These are phyloP conservation scores for Calycina herbarum DNA, from an alignment of 2,329 filamentous ascomycete species.

Conservation along the genomic window DNA sequence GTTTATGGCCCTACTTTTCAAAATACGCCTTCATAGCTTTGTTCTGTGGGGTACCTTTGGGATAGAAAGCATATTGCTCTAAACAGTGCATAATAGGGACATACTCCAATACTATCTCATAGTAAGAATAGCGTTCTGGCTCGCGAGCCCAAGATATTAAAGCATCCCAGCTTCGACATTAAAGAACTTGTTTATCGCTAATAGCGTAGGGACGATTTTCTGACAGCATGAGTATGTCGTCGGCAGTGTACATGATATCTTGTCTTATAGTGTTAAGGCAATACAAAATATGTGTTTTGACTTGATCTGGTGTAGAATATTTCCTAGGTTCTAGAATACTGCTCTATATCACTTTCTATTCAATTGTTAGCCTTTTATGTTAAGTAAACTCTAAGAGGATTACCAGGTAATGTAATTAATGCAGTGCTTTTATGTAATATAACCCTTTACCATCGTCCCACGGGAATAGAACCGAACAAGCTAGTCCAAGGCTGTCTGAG, in stretches of 20 bases:
- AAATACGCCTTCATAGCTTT: neutral
- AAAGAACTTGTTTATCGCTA: neutral
- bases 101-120: neutral
- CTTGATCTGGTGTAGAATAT: neutral
- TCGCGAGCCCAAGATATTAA: neutral
- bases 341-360: neutral
- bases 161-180: neutral
- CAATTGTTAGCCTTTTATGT: neutral
- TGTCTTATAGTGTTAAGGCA: neutral
- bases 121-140: neutral
- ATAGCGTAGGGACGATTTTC: neutral
- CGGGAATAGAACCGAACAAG: neutral
- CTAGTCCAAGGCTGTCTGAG: neutral
- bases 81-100: neutral
- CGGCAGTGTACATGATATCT: neutral
- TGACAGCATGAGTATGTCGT: constrained; percentile 3
- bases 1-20: neutral
- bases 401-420: constrained; percentile 1
- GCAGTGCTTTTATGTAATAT: constrained; percentile 5
- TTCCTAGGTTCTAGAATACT: neutral
- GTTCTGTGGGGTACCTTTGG: neutral
- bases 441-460: neutral
- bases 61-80: neutral
- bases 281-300: neutral
- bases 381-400: neutral